Base-by-base conservation (phyloP, 331 rosid species). In the Arachis monticola region DNA sequence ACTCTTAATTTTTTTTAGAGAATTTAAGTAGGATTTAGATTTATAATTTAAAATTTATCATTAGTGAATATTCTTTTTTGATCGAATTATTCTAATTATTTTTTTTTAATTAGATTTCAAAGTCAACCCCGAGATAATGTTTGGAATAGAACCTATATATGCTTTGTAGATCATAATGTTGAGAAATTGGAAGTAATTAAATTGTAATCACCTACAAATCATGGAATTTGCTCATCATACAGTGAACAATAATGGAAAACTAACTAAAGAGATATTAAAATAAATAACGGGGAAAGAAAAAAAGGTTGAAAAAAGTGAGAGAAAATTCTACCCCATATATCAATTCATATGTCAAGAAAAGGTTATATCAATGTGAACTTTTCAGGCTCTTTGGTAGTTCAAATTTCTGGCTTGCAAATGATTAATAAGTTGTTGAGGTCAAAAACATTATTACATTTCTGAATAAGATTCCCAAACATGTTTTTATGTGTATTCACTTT, bases 391-490 rank as follows among this genome's bases (percentile, higher is more conserved):
- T 67, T 77, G 42, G 74, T 73, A 14, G 60, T 78, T 78, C 81
- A 81, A 59, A 78, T 77, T 82, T 78, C 86, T 56, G 56, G 72
- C 72, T 38, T 42, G 58, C 44, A 53, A 70, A 81, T 83, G 81
- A 83, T 83, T 79, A 81, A 70, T 35, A 35, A 63, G 83, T 79
- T 76, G 73, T 76, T 70, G 64, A 70, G 73, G 79, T 80, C 79
- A 67, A 77, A 73, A 66, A 78, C 60, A 74, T 77, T 27, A 64
- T 75, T 58, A 35, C 51, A 71, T 69, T 70, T 72, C 72, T 66
- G 73, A 78, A 80, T 74, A 48, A 75, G 75, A 68, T 71, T 80
- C 86, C 75, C 83, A 42, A 74, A 70, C 85, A 85, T 77, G 81
- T 79, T 72, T 66, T 57, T 55, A 46, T 71, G 59, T 52, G 66